A percentile compares a stretch with the other conserved stretches of the same genome.
Conservation (phyloP, 257 asterid species). For the Penstemon eatonii region DNA sequence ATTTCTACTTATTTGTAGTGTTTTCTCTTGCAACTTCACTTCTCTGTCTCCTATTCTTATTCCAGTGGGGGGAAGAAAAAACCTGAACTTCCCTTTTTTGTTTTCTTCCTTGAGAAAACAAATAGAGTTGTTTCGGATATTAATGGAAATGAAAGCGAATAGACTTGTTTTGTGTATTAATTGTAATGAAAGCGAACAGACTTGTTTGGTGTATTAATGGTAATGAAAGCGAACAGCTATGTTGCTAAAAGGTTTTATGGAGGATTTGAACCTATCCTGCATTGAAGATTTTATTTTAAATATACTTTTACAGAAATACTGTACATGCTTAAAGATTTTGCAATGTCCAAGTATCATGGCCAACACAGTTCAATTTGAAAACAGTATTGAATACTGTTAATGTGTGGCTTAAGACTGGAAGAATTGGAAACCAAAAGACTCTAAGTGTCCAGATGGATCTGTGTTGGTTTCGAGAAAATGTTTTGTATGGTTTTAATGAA, state of each 20-base stretch:
- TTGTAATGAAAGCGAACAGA: background rate
- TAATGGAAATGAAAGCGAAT: background rate
- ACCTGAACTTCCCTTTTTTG: background rate
- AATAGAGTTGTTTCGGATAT: background rate
- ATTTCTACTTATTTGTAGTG: background rate
- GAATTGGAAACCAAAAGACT: background rate
- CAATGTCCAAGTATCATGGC: background rate
- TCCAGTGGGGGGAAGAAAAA: background rate
- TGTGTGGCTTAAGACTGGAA: background rate
- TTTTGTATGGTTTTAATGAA: no score
- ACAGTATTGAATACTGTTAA: no score
- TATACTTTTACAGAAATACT: background rate
- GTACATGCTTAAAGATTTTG: constrained; percentile 14
- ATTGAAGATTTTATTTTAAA: background rate
- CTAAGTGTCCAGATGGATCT: background rate
- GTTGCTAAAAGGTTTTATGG: background rate
- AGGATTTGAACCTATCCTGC: background rate
- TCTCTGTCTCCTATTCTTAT: background rate
- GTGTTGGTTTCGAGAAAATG: no score
- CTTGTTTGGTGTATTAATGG: background rate
- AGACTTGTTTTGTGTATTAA: no score
- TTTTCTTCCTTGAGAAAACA: background rate
- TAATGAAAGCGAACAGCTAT: background rate
- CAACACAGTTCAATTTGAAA: no score
- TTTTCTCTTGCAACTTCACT: background rate